Percentiles rank a stretch among this genome's conserved stretches.
phyloP scores from a whole-genome alignment of 78 protist genomes.

The Parvularia atlantis region DNA sequence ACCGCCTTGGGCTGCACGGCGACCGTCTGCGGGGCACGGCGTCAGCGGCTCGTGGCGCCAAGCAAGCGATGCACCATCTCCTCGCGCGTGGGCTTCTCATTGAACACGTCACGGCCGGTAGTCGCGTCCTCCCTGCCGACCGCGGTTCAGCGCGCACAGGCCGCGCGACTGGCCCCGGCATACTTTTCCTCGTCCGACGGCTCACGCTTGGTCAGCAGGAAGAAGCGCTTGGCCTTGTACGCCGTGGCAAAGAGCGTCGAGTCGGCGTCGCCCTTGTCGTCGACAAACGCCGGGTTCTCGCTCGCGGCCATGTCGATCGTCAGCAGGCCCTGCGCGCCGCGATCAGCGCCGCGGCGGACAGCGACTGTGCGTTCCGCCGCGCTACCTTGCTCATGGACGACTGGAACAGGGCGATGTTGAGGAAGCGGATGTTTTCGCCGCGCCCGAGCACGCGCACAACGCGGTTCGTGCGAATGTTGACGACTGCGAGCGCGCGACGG shows the following conservation, averaged over 20 bases:
- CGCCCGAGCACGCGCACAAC: conserved; percentile 69
- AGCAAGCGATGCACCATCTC: no score
- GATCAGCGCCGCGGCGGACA: no score
- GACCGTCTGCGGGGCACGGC: no score
- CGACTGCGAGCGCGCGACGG: conserved; percentile 19
- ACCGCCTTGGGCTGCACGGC: no score
- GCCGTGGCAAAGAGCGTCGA: conserved; percentile 76
- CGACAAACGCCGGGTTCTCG: not conserved
- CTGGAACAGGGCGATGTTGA: conserved; percentile 58
- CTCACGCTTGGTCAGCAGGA: conserved; percentile 67
- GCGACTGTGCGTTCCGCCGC: no score
- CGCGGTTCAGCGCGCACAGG: not conserved
- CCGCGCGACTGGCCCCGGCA: not conserved
- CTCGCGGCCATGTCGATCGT: no score
- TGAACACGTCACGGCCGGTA: conserved; percentile 81
- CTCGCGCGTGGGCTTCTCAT: conserved; percentile 84
- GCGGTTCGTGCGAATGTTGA: conserved; percentile 49
- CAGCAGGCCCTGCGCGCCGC: no score
- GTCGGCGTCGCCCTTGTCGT: conserved; percentile 40
- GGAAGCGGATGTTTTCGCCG: conserved; percentile 71
- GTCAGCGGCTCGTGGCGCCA: no score
- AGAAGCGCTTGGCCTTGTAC: conserved; percentile 68
- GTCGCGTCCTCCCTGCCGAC: conserved; percentile 2
- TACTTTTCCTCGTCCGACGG: conserved; percentile 66
- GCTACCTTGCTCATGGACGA: no score